Evolutionary conservation across 176 grass and related monocot species (phyloP).

Genomic region (Olyra latifolia): DNA sequence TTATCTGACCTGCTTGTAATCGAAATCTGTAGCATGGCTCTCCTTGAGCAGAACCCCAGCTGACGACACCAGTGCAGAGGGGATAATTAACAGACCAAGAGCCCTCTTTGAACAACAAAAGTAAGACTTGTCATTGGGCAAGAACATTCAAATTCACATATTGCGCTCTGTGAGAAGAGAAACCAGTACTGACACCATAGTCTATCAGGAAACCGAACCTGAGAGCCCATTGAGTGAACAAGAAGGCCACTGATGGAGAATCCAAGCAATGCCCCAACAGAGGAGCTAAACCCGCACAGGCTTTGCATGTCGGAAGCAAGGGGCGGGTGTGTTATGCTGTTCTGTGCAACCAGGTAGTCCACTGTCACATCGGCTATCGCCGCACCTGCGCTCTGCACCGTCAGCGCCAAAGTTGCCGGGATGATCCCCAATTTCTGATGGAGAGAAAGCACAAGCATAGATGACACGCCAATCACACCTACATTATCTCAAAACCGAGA

Average conservation of each 20-base stretch:
- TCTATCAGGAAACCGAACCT: constrained; percentile 43
- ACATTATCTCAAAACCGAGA: constrained; percentile 12
- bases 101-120: constrained; percentile 52
- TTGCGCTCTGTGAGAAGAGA: too few species aligned
- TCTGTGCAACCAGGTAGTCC: constrained; percentile 74
- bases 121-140: neutral
- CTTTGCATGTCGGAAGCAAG: constrained; percentile 78
- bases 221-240: constrained; percentile 70
- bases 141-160: neutral
- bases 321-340: constrained; percentile 62
- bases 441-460: constrained; percentile 70
- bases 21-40: constrained; percentile 40
- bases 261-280: constrained; percentile 70
- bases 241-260: constrained; percentile 84
- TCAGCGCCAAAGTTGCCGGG: constrained; percentile 48
- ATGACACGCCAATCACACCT: constrained; percentile 67
- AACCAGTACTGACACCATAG: neutral
- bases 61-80: constrained; percentile 63
- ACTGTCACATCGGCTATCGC: constrained; percentile 83
- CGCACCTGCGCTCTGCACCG: constrained; percentile 51
- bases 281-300: constrained; percentile 73
- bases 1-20: constrained; percentile 61
- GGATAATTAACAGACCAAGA: constrained; percentile 79
- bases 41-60: constrained; percentile 78
- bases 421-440: constrained; percentile 37